Base-by-base conservation (phyloP, 2,329 filamentous ascomycete genomes). In the Hortaea sp. region DNA sequence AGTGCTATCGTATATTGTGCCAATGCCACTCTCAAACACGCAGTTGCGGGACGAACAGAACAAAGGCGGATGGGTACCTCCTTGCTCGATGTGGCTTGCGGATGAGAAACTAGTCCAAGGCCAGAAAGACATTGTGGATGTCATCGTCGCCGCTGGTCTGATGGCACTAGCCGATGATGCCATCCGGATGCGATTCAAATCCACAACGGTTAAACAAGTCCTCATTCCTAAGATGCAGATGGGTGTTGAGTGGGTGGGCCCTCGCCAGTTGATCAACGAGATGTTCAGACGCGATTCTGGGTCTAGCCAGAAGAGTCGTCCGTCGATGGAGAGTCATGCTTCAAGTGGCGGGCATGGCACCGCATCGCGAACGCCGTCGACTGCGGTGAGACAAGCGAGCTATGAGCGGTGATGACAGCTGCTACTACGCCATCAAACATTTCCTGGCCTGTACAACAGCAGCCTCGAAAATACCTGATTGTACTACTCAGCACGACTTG, bases 81-180 rank as follows among this genome's bases (percentile, higher is more conserved):
- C 88, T 5, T 94, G 85, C 63, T 86, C 85, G 57, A 82, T 97
- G 80, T 89, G 87, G 80, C 87, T 97, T 63, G 86, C 78, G 57
- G 87, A 95, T 64, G 69, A 78, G 49, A 74, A 72, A 11, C 74
- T 92, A 49, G 73, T 92, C 54, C 71, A 76, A 30, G 81, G 78
- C 55, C 71, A 79, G 62, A 84, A 84, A 42, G 89, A 95, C 63
- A 79, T 94, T 59, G 86, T 88, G 51, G 89, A 95, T 64, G 83
- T 94, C 53, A 83, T 97, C 52, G 77, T 97, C 52, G 80, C 88
- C 41, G 92, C 88, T n/a, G 90, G 90, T 27, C 77, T 97, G 55
- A 81, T 94, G 57, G 80, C 85, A 6, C 78, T 97, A 39, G 84
- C 94, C 43, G 90, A 97, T 61, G 88, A 97, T 68, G 87, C 82